Conservation (phyloP, 768 basidiomycete genomes). For the Mycena metata region DNA sequence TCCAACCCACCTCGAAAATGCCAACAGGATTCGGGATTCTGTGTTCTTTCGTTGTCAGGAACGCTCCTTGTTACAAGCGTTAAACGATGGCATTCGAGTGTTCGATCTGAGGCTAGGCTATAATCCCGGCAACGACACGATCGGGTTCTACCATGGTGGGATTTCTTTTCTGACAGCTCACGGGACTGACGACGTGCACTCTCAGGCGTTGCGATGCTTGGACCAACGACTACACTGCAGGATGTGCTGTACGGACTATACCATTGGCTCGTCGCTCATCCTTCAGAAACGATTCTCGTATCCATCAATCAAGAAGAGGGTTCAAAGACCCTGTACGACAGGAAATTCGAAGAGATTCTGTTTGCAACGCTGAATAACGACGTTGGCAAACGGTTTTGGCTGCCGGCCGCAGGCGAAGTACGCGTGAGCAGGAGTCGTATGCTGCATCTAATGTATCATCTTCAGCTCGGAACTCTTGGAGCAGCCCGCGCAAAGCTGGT, state of each 20-base stretch:
- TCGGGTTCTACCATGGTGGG: constrained; percentile 32
- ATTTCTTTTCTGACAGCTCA: neutral
- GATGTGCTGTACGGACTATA: constrained; percentile 67
- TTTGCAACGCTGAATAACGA: constrained; percentile 54
- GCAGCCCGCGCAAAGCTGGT: constrained; percentile 66
- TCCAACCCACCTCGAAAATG: too few species aligned
- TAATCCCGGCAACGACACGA: constrained; percentile 31
- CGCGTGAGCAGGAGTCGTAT: too few species aligned
- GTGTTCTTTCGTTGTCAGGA: constrained; percentile 32
- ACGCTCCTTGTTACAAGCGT: constrained; percentile 20
- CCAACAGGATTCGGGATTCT: constrained; percentile 9
- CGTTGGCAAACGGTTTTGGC: constrained; percentile 42
- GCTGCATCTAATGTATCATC: too few species aligned
- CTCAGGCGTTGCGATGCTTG: constrained; percentile 51
- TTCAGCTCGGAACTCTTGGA: constrained; percentile 63
- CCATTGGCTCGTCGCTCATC: constrained; percentile 63
- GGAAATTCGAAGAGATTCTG: constrained; percentile 55
- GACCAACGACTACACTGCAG: constrained; percentile 59
- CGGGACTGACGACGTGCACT: too few species aligned
- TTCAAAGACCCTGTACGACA: constrained; percentile 57
- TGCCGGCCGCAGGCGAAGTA: constrained; percentile 50
- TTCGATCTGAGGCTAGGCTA: constrained; percentile 31
- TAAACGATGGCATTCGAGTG: constrained; percentile 32
- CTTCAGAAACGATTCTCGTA: constrained; percentile 63
- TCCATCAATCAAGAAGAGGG: constrained; percentile 64